Evolutionary conservation across 176 grass and related monocot genomes (phyloP).

Genomic region (Zoysia pacifica): DNA sequence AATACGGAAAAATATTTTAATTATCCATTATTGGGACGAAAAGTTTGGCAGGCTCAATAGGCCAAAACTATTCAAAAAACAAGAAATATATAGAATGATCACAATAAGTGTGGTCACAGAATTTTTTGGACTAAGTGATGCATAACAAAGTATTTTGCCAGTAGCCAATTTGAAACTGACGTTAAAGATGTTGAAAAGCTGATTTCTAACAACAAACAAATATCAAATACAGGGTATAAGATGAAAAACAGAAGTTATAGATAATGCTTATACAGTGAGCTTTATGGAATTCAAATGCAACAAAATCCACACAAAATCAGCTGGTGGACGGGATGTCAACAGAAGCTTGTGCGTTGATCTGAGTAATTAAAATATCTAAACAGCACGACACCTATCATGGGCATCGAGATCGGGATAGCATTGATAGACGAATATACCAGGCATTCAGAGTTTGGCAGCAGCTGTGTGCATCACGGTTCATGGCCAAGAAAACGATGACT

Average conservation of each 20-base stretch:
- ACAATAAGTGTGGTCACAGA: background rate
- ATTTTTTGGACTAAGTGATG: constrained; percentile 6
- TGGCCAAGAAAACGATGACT: constrained; percentile 5
- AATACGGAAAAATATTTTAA: background rate
- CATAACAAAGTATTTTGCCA: constrained; percentile 15
- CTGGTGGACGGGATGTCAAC: background rate
- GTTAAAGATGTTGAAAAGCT: no score
- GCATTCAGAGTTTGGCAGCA: constrained; percentile 19
- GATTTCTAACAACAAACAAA: no score
- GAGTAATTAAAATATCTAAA: no score
- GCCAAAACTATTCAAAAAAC: background rate
- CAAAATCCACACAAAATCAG: background rate
- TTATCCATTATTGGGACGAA: background rate
- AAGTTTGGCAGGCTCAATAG: constrained; percentile 9
- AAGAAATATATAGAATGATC: background rate
- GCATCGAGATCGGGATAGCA: constrained; percentile 37
- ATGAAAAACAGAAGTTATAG: background rate
- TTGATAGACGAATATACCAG: constrained; percentile 31
- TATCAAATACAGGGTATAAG: background rate
- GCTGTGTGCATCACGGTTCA: constrained; percentile 1
- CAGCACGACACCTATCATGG: background rate
- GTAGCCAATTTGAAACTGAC: no score
- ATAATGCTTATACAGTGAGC: background rate
- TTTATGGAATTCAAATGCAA: background rate
- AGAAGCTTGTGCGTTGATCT: no score